phyloP scores from a whole-genome alignment of 805 yeast species.

The Metschnikowia continentalis region DNA sequence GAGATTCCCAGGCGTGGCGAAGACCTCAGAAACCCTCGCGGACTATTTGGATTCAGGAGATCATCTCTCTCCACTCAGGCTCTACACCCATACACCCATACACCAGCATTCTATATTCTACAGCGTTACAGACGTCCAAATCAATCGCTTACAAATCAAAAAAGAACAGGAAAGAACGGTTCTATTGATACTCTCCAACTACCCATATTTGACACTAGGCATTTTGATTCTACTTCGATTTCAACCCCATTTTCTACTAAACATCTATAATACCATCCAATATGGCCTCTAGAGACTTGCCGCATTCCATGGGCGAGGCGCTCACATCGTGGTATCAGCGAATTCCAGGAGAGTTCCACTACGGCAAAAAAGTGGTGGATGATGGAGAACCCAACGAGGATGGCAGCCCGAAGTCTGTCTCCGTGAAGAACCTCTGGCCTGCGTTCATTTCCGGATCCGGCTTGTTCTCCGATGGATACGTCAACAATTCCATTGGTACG shows the following conservation, averaged over 20 bases:
- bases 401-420: constrained; percentile 15
- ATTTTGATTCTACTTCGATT: no score
- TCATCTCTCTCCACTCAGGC: no score
- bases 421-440: constrained; percentile 27
- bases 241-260: no score
- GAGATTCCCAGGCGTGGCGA: not conserved
- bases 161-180: no score
- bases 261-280: no score
- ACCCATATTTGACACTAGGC: no score
- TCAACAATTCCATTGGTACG: constrained; percentile 78
- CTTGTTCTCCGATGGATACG: constrained; percentile 88
- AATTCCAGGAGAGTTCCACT: constrained; percentile 12
- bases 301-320: constrained; percentile 14
- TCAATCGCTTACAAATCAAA: no score
- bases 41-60: no score
- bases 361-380: constrained; percentile 6
- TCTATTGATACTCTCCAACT: no score
- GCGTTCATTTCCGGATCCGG: constrained; percentile 74
- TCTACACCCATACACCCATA: no score
- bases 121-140: no score
- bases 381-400: constrained; percentile 11
- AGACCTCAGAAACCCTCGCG: not conserved
- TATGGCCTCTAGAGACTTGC: constrained; percentile 21
- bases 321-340: constrained; percentile 13
- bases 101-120: no score